These are phyloP conservation scores for Scenedesmus sp. DNA, from an alignment of 163 green algal species.

Conservation along the genomic window DNA sequence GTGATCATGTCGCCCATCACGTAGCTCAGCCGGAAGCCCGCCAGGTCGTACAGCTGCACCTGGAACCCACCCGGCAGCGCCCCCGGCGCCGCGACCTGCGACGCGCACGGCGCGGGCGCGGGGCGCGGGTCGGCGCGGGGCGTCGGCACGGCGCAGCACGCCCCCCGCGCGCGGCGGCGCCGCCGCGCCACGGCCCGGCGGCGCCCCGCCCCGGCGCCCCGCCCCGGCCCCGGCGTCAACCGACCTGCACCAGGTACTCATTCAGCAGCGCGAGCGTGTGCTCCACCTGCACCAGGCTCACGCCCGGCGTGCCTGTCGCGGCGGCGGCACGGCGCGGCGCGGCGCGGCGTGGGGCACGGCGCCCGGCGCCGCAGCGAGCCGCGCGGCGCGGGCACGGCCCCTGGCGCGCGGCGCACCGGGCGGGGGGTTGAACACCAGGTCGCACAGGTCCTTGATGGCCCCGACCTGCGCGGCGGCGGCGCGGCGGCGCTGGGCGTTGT, in stretches of 20 bases:
- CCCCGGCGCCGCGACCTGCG: slow-evolving; percentile 29
- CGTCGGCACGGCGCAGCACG: background rate
- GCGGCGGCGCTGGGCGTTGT: too few relatives aligned
- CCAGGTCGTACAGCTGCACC: slow-evolving; percentile 32
- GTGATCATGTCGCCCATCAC: slow-evolving; percentile 32
- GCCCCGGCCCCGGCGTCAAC: too few relatives aligned
- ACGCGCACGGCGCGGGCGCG: too few relatives aligned
- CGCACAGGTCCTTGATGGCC: slow-evolving; percentile 23
- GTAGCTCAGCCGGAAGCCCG: slow-evolving; percentile 32
- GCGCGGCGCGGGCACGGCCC: too few relatives aligned
- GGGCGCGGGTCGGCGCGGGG: too few relatives aligned
- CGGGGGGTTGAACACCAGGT: slow-evolving; percentile 23
- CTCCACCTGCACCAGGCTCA: slow-evolving; percentile 25
- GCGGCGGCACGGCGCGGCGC: too few relatives aligned
- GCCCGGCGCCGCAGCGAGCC: too few relatives aligned
- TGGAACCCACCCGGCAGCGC: slow-evolving; percentile 35
- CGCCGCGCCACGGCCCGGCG: too few relatives aligned
- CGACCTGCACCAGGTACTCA: slow-evolving; percentile 40
- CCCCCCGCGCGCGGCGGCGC: too few relatives aligned
- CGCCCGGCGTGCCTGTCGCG: slow-evolving; percentile 25
- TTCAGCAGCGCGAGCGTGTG: slow-evolving; percentile 30
- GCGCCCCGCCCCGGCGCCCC: too few relatives aligned
- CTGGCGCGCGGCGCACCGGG: background rate
- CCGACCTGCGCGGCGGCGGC: slow-evolving; percentile 10
- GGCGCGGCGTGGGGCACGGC: too few relatives aligned